phyloP scores from a whole-genome alignment of 75 land plant species.

The Selaginella tamariscina region DNA sequence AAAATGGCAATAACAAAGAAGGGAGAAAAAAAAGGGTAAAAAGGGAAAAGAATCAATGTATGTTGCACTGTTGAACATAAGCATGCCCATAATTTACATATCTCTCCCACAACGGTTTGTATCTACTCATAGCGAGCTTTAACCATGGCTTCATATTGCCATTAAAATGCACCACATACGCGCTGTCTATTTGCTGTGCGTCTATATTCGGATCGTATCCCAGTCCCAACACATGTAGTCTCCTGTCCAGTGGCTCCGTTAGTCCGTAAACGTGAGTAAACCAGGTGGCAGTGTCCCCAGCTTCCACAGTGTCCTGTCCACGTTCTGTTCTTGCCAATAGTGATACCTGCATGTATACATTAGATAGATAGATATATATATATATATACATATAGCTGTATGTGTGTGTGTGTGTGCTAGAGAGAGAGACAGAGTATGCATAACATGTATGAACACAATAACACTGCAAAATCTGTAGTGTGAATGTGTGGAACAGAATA shows the following conservation, averaged over 20 bases:
- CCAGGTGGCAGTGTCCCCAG: conserved; percentile 49
- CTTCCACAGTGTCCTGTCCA: conserved; percentile 61
- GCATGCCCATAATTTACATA: conserved; percentile 42
- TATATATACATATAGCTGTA: too few relatives aligned
- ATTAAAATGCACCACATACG: conserved; percentile 48
- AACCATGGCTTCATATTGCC: conserved; percentile 58
- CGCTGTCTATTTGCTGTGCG: conserved; percentile 22
- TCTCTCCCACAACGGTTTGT: conserved; percentile 58
- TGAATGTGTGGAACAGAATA: too few relatives aligned
- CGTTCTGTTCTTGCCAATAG: conserved; percentile 81
- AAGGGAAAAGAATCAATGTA: conserved; percentile 17
- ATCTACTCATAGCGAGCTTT: conserved; percentile 45
- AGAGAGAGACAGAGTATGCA: too few relatives aligned
- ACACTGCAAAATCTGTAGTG: too few relatives aligned
- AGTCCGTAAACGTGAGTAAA: conserved; percentile 37
- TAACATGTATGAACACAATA: too few relatives aligned
- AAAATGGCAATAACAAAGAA: too few relatives aligned
- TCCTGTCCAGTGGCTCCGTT: conserved; percentile 30
- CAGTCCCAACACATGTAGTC: conserved; percentile 38
- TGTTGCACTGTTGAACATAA: conserved; percentile 37
- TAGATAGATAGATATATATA: too few relatives aligned
- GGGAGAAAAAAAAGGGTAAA: conserved; percentile 6
- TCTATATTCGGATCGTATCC: conserved; percentile 38
- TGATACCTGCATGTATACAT: too few relatives aligned
- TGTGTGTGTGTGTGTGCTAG: too few relatives aligned